These are phyloP conservation scores for Metarhizium humberi DNA, from an alignment of 2,329 filamentous ascomycete genomes.

Conservation along the genomic window DNA sequence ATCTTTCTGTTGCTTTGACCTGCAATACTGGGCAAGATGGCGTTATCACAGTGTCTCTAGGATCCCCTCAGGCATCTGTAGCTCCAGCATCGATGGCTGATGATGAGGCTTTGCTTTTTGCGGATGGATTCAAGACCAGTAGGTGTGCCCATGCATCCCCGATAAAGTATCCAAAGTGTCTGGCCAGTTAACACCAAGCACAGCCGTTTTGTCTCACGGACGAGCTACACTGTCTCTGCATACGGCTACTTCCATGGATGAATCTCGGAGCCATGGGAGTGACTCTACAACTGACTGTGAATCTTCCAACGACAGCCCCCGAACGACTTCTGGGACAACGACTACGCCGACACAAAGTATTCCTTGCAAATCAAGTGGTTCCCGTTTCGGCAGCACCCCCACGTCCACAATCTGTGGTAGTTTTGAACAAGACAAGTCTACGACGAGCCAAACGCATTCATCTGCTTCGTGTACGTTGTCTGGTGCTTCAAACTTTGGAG, in stretches of 20 bases:
- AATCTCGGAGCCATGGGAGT: background rate
- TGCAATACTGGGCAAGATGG: conserved; percentile 23
- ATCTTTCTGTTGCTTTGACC: conserved; percentile 16
- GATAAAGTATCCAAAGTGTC: background rate
- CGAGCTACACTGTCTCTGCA: background rate
- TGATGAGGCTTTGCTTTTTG: background rate
- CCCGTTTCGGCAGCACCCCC: background rate
- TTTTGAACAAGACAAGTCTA: background rate
- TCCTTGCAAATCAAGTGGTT: background rate
- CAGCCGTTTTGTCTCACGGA: background rate
- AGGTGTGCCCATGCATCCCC: background rate
- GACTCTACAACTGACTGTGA: background rate
- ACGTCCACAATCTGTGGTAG: background rate
- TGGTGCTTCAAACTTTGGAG: background rate
- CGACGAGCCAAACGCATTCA: background rate
- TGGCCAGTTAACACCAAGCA: background rate
- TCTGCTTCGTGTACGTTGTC: background rate
- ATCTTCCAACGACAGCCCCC: background rate
- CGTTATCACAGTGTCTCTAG: conserved; percentile 19
- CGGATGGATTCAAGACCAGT: background rate
- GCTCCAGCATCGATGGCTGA: conserved; percentile 6
- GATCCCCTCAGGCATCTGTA: conserved; percentile 5
- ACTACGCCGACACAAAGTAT: background rate
- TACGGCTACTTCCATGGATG: background rate
- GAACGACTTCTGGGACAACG: background rate